A percentile compares a stretch with the other conserved stretches of the same genome.
Evolutionary conservation across 2,329 filamentous ascomycete species (phyloP).

Genomic region (Ceratocystis lukuohia): DNA sequence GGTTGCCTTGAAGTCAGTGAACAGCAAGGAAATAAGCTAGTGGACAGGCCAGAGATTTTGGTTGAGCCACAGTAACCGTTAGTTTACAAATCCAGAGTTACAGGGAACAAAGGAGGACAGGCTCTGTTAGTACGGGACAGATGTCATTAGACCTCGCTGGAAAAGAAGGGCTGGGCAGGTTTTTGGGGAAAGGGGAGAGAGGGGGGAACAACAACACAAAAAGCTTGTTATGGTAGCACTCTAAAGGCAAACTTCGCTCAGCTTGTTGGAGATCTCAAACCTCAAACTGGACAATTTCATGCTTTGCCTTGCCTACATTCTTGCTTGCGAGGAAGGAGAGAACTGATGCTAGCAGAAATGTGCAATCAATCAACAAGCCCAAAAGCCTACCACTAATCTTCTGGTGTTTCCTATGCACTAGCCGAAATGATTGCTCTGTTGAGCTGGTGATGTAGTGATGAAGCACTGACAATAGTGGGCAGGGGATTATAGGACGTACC

Average conservation of each 20-base stretch:
- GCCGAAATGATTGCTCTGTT: too few relatives aligned
- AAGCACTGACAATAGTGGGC: neutral
- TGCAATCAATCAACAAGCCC: neutral
- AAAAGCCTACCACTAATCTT: too few relatives aligned
- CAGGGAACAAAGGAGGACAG: neutral
- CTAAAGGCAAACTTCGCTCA: neutral
- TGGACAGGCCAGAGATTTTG: neutral
- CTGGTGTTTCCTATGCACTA: too few relatives aligned
- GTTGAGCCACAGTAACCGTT: conserved; percentile 1
- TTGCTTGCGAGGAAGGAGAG: neutral
- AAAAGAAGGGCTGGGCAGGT: neutral
- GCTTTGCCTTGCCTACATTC: neutral
- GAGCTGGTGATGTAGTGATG: neutral
- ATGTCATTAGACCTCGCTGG: conserved; percentile 8
- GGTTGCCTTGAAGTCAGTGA: conserved; percentile 2
- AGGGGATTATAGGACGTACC: neutral
- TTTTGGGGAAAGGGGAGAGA: neutral
- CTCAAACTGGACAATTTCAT: neutral
- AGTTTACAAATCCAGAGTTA: conserved; percentile 1
- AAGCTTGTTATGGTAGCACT: neutral
- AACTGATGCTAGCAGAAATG: neutral
- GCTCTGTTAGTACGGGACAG: conserved; percentile 8
- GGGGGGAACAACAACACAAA: neutral
- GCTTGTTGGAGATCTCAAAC: neutral
- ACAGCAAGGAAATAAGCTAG: conserved; percentile 4